A percentile compares a stretch with the other conserved stretches of the same genome.
These are phyloP conservation scores for Hansenula sp. DNA, from an alignment of 1,139 yeast genomes.

Conservation along the genomic window DNA sequence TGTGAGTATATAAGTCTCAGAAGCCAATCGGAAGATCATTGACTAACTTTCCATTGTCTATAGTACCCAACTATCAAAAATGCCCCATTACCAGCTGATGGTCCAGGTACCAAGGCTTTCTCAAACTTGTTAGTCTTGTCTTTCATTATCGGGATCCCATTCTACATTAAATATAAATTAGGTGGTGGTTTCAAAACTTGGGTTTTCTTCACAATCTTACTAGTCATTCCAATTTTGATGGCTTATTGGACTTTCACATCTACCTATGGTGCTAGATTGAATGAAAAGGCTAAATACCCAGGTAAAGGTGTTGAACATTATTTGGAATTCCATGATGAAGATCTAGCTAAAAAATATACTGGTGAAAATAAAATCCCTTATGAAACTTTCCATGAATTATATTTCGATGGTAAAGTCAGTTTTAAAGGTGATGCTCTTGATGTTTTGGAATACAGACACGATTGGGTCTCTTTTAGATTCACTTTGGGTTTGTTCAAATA, in stretches of 20 bases:
- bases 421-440: slow-evolving; percentile 90
- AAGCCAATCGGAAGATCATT: neutral
- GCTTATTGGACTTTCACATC: slow-evolving; percentile 81
- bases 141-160: slow-evolving; percentile 60
- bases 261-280: slow-evolving; percentile 74
- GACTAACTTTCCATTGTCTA: slow-evolving; percentile 5
- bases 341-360: slow-evolving; percentile 64
- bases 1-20: slow-evolving; percentile 14
- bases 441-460: slow-evolving; percentile 81
- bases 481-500: slow-evolving; percentile 75
- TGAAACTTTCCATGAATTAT: slow-evolving; percentile 90
- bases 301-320: slow-evolving; percentile 75
- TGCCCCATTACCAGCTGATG: slow-evolving; percentile 90
- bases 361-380: slow-evolving; percentile 81
- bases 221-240: slow-evolving; percentile 68
- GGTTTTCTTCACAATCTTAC: slow-evolving; percentile 47
- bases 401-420: slow-evolving; percentile 77
- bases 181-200: slow-evolving; percentile 76
- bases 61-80: slow-evolving; percentile 68
- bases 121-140: slow-evolving; percentile 55
- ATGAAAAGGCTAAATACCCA: slow-evolving; percentile 75
- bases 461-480: slow-evolving; percentile 84
- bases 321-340: slow-evolving; percentile 77
- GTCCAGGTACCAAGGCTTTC: slow-evolving; percentile 79
- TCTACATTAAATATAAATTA: slow-evolving; percentile 55